Conservation (phyloP, 257 asterid species). For the Penstemon eatonii region DNA sequence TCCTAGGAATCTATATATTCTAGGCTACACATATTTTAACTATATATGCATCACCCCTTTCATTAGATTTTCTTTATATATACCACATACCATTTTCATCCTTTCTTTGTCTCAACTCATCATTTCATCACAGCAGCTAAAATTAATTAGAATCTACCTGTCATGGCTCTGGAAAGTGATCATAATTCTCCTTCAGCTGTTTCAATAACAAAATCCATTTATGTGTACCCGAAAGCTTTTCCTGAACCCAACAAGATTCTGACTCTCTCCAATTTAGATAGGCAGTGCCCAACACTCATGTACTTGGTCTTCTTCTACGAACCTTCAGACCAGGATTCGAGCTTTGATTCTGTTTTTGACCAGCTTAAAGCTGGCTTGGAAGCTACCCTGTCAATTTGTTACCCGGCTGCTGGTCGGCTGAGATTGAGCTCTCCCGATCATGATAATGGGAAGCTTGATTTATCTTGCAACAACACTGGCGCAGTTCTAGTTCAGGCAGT, state of each 20-base stretch:
- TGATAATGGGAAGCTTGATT: conserved; percentile 24
- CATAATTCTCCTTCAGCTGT: conserved; percentile 3
- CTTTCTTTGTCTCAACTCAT: conserved; percentile 23
- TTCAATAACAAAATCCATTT: conserved; percentile 27
- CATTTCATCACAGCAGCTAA: neutral
- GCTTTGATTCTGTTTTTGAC: conserved; percentile 21
- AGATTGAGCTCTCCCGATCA: conserved; percentile 11
- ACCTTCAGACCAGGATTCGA: neutral
- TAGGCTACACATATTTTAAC: neutral
- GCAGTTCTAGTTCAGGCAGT: conserved; percentile 32
- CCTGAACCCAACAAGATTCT: conserved; percentile 24
- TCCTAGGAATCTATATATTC: conserved; percentile 9
- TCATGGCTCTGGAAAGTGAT: conserved; percentile 16
- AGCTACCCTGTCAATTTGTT: conserved; percentile 27
- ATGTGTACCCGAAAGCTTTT: conserved; percentile 25
- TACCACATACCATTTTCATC: conserved; percentile 20
- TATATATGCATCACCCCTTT: neutral
- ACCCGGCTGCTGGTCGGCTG: conserved; percentile 35
- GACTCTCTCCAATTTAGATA: conserved; percentile 30
- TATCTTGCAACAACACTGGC: conserved; percentile 33
- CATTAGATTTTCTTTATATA: conserved; percentile 9
- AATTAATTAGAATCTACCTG: neutral
- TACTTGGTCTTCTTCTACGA: conserved; percentile 34
- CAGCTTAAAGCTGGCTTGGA: conserved; percentile 28
- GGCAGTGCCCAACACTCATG: conserved; percentile 36